Base-by-base conservation (phyloP, 1,139 yeast species). In the Blastobotrys buckinghamii region DNA sequence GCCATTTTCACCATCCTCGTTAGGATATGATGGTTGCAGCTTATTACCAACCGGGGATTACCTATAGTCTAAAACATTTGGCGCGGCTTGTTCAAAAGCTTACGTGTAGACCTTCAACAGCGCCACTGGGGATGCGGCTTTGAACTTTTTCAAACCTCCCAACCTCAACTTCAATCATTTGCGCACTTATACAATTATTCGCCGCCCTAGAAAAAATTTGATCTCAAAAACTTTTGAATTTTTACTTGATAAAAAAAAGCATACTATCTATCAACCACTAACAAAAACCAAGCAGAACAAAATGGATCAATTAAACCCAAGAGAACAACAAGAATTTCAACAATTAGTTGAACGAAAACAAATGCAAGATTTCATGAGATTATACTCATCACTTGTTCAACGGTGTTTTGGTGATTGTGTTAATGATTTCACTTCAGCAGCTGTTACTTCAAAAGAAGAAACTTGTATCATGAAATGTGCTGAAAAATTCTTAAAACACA, bases 381-480 rank as follows among this genome's bases (percentile, higher is more conserved):
- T 83, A 48, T 92, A 92, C 78, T 89, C 97, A 56, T 84, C 85
- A 67, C 79, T 92, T 63, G 97, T 92, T 51, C 92, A 94, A 70
- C 84, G 96, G 76, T 92, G 98, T 76, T 92, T 92, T 74, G 82
- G 82, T 52, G 97, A 92, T 73, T 92, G 98, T 74, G 96, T 92
- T 67, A 90, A 90, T 68, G 98, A 92, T 69, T 90, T 92, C 80
- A 92, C 98, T 52, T 88, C 97, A 43, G 83, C 85, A 66, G 81
- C 81, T 65, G 79, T 92, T 67, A 83, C 95, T 53, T 69, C 80
- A 63, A 88, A 85, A 75, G 98, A 92, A 71, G 81, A 81, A 57
- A 64, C 81, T 33, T 92, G 99, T 73, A 80, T 92, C 58, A 76
- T 81, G 76, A 85, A 85, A 72, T 92, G 99, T 70, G 84, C 96